Base-by-base conservation (phyloP, 169 alveolate species). In the Eimeria falciformis region DNA sequence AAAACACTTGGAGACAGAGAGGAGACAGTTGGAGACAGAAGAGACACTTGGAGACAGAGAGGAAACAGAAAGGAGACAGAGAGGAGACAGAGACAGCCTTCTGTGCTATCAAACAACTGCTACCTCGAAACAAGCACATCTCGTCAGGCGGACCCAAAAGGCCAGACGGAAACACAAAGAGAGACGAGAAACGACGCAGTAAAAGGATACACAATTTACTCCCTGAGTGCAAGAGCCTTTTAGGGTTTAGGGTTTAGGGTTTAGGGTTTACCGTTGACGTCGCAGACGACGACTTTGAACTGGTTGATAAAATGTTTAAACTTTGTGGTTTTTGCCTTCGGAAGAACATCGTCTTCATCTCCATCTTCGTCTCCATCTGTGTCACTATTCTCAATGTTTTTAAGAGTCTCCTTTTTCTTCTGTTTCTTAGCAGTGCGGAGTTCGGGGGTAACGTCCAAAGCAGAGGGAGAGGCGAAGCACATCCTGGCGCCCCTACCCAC, bases 401-500 rank as follows among this genome's bases (percentile, higher is more conserved):
- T n/a, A n/a, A n/a, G n/a, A 62, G 75, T 6, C 11, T 12, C 75
- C 6, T 12, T 25, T 6, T 12, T 23, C 25, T 62, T 11, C 75
- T 12, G 75, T 23, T 5, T 11, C 37, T 12, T 6, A 62, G 75
- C 9, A 9, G 12, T 50, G 62, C n/a, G 14, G 14, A 14, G 62
- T 11, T 11, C n/a, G n/a, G 62, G 62, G n/a, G 62, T 11, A 78
- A 93, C 85, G 55, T 85, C 90, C 25, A 79, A 79, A 6, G 93
- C 79, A 12, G 95, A 40, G 33, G 96, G 96, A 21, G 95, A 92
- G 79, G 96, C 95, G 46, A 46, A 81, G 46, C 96, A 94, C 29
- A 21, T 78, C 40, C 66, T 23, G 37, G 94, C 88, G 18, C 91
- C 96, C 37, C 77, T 92, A 29, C 96, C 96, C 46, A 88, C 37